These are phyloP conservation scores for Phytophthora tentaculata DNA, from an alignment of 352 stramenopile species.

Conservation along the genomic window DNA sequence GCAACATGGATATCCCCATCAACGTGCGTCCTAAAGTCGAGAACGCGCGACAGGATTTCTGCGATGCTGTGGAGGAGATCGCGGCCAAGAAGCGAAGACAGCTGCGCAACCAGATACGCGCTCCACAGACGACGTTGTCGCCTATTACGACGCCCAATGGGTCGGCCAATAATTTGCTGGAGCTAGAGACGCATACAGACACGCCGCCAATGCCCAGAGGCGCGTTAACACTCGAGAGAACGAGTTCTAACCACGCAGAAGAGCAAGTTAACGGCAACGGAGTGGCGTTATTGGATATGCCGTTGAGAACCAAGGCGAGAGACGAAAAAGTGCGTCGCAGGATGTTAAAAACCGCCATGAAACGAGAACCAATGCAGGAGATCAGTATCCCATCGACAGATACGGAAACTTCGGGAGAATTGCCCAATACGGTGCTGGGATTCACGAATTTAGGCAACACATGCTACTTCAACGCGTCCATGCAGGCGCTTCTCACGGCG, in stretches of 20 bases:
- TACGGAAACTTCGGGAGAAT: conserved; percentile 3
- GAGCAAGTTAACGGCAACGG: conserved; percentile 8
- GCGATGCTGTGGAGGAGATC: conserved; percentile 53
- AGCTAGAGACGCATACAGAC: conserved; percentile 20
- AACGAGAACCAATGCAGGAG: conserved; percentile 21
- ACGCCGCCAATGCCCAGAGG: conserved; percentile 14
- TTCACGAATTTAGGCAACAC: conserved; percentile 94
- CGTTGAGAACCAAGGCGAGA: conserved; percentile 36
- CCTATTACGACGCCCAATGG: conserved; percentile 34
- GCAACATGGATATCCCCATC: conserved; percentile 50
- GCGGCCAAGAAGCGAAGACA: conserved; percentile 53
- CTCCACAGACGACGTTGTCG: conserved; percentile 16
- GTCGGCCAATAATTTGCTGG: conserved; percentile 17
- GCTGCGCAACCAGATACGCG: conserved; percentile 29
- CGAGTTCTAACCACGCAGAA: not conserved
- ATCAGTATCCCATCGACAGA: conserved; percentile 15
- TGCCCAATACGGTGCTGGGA: conserved; percentile 54
- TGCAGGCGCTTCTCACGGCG: conserved; percentile 93
- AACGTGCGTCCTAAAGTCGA: conserved; percentile 46
- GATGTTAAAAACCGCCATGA: conserved; percentile 27
- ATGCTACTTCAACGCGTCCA: conserved; percentile 93
- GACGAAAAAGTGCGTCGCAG: conserved; percentile 37
- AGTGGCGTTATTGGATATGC: conserved; percentile 39
- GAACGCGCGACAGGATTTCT: conserved; percentile 45
- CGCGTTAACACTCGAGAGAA: conserved; percentile 17